phyloP scores from a whole-genome alignment of 345 rosid genomes.

The Citrus cavaleriei region DNA sequence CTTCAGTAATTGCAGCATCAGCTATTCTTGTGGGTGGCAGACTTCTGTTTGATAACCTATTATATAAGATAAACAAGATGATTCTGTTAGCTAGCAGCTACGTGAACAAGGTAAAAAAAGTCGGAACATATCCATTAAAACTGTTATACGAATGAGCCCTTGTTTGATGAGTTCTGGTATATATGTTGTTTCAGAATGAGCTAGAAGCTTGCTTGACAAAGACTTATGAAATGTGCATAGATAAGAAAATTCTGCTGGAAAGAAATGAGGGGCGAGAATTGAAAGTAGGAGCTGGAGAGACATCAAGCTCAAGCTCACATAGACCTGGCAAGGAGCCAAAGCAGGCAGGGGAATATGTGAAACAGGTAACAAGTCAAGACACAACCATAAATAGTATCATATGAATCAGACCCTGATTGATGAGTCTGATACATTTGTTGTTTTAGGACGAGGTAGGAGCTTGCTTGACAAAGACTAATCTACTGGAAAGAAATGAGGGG shows the following conservation, averaged over 20 bases:
- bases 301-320: background rate
- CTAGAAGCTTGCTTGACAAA: background rate
- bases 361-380: background rate
- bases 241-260: background rate
- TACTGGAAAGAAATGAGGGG: background rate
- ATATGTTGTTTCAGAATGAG: background rate
- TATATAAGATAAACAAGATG: background rate
- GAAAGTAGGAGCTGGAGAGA: background rate
- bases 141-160: background rate
- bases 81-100: background rate
- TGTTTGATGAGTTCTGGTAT: background rate
- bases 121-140: background rate
- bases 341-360: background rate
- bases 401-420: background rate
- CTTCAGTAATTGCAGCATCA: conserved; percentile 11
- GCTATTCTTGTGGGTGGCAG: background rate
- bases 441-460: background rate
- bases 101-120: background rate
- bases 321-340: too few species aligned
- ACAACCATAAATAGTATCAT: background rate
- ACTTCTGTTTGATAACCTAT: background rate
- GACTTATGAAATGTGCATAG: background rate
- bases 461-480: background rate
- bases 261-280: background rate
- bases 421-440: background rate